Evolutionary conservation across 1,284 basidiomycete species (phyloP).

Genomic region (Puccinia novopanici): DNA sequence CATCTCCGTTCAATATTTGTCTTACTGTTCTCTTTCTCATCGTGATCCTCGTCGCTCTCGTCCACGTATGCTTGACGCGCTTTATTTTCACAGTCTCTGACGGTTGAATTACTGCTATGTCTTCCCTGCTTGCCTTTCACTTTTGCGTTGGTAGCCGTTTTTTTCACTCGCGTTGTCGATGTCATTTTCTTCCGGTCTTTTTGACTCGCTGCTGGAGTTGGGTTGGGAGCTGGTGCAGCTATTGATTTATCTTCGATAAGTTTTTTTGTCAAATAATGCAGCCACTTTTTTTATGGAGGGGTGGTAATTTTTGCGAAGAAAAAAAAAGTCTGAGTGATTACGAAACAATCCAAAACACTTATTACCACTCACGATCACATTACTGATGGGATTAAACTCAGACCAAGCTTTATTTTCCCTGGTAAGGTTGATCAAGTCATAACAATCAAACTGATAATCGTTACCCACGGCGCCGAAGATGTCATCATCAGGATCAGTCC

Average conservation of each 20-base stretch:
- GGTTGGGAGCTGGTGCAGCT: not conserved
- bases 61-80: not conserved
- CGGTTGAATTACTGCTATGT: not conserved
- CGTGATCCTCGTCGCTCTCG: not conserved
- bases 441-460: constrained; percentile 50
- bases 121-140: not conserved
- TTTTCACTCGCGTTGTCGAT: not conserved
- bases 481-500: constrained; percentile 48
- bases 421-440: constrained; percentile 38
- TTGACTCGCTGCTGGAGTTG: not conserved
- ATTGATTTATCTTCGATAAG: constrained; percentile 39
- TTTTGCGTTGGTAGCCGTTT: not conserved
- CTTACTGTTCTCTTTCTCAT: not conserved
- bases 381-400: constrained; percentile 31
- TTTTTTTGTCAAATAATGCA: constrained; percentile 46
- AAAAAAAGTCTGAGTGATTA: not conserved
- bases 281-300: constrained; percentile 16
- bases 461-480: constrained; percentile 31
- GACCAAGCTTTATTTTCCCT: constrained; percentile 20
- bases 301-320: not conserved
- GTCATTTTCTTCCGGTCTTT: not conserved
- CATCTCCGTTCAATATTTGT: constrained; percentile 1
- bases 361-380: constrained; percentile 39
- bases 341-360: not conserved
- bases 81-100: not conserved